phyloP scores from a whole-genome alignment of 75 land plant species.

The Pinus albicaulis region DNA sequence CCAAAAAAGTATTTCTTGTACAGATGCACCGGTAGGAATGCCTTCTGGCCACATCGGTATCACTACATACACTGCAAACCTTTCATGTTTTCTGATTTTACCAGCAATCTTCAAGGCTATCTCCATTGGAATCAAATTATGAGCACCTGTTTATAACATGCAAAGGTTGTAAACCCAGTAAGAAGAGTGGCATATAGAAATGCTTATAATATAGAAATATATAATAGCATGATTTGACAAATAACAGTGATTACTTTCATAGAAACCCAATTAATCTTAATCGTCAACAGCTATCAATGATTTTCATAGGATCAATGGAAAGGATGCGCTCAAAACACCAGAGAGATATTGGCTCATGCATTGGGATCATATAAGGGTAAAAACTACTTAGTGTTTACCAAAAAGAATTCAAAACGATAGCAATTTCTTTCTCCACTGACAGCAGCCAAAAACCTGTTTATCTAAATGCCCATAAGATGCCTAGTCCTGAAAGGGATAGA shows the following conservation, averaged over 20 bases:
- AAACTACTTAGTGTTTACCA: neutral
- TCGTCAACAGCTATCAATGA: neutral
- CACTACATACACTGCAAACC: constrained; percentile 57
- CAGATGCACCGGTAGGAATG: constrained; percentile 39
- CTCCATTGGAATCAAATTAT: constrained; percentile 71
- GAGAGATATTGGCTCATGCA: neutral
- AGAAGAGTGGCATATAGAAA: neutral
- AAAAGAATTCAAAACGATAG: too few relatives aligned
- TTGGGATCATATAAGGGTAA: neutral
- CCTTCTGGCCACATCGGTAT: constrained; percentile 87
- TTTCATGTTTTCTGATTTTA: constrained; percentile 51
- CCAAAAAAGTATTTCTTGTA: constrained; percentile 73
- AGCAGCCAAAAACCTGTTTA: neutral
- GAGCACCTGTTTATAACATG: constrained; percentile 46
- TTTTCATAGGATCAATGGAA: neutral
- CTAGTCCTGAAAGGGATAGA: neutral
- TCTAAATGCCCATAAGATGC: neutral
- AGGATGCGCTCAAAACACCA: neutral
- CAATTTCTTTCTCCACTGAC: too few relatives aligned
- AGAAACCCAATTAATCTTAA: neutral
- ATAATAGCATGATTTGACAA: neutral
- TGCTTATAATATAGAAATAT: neutral
- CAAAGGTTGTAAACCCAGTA: neutral
- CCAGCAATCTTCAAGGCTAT: constrained; percentile 58
- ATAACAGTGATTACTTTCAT: neutral